Percentiles rank a stretch among this genome's conserved stretches.
Conservation (phyloP, 2,329 filamentous ascomycete species). For the Pestalotiopsis sp. region DNA sequence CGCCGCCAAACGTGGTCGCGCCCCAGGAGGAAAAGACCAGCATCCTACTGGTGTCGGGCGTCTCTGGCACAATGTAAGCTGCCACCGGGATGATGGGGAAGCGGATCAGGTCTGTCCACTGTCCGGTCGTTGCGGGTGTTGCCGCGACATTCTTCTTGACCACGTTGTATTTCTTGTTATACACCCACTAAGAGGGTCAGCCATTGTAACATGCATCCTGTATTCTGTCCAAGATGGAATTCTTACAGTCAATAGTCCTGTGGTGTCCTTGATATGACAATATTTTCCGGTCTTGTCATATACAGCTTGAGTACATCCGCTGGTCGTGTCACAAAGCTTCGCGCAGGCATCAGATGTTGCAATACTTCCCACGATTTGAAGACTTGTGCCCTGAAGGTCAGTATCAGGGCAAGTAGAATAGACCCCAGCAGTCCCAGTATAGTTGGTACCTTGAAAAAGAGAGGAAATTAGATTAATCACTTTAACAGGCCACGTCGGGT, state of each 20-base stretch:
- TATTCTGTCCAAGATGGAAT: neutral
- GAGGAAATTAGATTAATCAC: neutral
- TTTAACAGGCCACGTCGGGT: neutral
- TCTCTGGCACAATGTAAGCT: constrained; percentile 28
- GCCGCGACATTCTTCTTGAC: constrained; percentile 12
- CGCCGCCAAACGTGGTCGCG: constrained; percentile 2
- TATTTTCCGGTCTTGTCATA: constrained; percentile 11
- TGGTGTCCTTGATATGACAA: constrained; percentile 17
- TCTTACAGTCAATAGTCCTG: neutral
- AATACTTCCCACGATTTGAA: constrained; percentile 1
- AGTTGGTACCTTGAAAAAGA: neutral
- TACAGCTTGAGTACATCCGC: constrained; percentile 14
- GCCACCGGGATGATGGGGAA: constrained; percentile 30
- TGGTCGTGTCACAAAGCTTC: constrained; percentile 7
- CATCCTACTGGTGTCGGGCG: constrained; percentile 25
- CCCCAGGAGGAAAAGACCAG: constrained; percentile 16
- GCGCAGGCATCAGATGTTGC: constrained; percentile 6
- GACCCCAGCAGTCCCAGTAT: neutral
- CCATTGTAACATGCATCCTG: neutral
- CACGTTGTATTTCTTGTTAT: constrained; percentile 16
- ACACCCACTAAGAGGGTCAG: constrained; percentile 19
- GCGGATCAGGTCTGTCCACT: constrained; percentile 27
- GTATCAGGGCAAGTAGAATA: constrained; percentile 5
- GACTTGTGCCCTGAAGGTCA: constrained; percentile 6
- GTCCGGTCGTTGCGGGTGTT: constrained; percentile 12